Percentiles rank a stretch among this genome's conserved stretches.
These are phyloP conservation scores for Lodderomyces elongisporus DNA, from an alignment of 1,139 yeast genomes.

Conservation along the genomic window DNA sequence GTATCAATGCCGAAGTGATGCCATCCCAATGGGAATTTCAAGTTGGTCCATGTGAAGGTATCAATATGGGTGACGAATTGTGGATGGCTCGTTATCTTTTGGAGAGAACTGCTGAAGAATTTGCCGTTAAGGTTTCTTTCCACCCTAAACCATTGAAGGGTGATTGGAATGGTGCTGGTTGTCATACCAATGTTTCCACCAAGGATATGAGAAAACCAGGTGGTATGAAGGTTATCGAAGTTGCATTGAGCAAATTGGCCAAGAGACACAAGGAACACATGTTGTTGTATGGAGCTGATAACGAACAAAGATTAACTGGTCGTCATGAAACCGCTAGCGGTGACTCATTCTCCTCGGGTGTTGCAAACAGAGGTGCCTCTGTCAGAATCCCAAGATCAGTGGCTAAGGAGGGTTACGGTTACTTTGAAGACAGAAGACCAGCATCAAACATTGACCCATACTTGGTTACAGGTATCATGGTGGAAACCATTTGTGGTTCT, in stretches of 20 bases:
- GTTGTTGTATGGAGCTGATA: constrained; percentile 91
- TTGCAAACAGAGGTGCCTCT: constrained; percentile 99
- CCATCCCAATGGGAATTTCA: constrained; percentile 99
- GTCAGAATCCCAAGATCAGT: constrained; percentile 98
- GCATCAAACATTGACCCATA: constrained; percentile 99
- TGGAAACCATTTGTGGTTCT: constrained; percentile 94
- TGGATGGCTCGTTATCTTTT: constrained; percentile 94
- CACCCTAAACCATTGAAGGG: constrained; percentile 99
- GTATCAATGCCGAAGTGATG: constrained; percentile 99
- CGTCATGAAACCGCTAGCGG: constrained; percentile 97
- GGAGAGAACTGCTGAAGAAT: constrained; percentile 95
- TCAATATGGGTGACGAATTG: constrained; percentile 93
- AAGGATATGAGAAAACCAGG: constrained; percentile 87
- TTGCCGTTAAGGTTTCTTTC: constrained; percentile 96
- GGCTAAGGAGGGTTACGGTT: constrained; percentile 96
- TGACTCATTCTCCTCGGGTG: constrained; percentile 90
- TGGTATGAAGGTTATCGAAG: constrained; percentile 92
- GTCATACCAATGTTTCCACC: constrained; percentile 98
- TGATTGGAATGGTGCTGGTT: constrained; percentile 99
- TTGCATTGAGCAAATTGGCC: constrained; percentile 87
- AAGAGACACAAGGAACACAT: constrained; percentile 97
- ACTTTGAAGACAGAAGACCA: constrained; percentile 99
- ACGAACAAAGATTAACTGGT: constrained; percentile 93
- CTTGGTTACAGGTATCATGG: constrained; percentile 96
- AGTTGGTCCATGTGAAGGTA: constrained; percentile 97